A percentile compares a stretch with the other conserved stretches of the same genome.
Conservation (phyloP, 495 filamentous ascomycete species). For the Daldinia caldariorum region DNA sequence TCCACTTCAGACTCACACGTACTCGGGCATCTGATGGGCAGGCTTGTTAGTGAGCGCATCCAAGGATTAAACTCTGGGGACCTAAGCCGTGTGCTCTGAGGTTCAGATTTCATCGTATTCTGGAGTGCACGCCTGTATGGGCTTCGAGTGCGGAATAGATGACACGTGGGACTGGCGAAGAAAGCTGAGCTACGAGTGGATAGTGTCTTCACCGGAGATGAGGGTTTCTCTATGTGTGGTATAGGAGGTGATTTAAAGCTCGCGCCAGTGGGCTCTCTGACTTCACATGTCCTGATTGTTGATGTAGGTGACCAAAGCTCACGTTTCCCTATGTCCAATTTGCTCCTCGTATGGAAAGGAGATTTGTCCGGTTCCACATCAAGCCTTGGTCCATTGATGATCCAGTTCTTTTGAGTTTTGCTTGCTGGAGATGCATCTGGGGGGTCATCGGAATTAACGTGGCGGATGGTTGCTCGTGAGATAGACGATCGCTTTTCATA, state of each 20-base stretch:
- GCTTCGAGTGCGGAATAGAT: constrained; percentile 62
- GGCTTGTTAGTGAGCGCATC: constrained; percentile 54
- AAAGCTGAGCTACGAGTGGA: constrained; percentile 50
- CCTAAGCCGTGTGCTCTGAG: constrained; percentile 35
- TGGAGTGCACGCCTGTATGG: constrained; percentile 65
- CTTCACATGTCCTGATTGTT: background rate
- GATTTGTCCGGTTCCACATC: constrained; percentile 5
- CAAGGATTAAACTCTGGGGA: constrained; percentile 59
- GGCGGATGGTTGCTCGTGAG: constrained; percentile 49
- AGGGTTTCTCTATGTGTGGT: constrained; percentile 12
- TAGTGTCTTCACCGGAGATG: constrained; percentile 24
- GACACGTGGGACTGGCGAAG: constrained; percentile 56
- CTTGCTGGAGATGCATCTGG: constrained; percentile 25
- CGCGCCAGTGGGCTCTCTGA: background rate
- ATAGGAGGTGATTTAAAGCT: background rate
- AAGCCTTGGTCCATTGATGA: background rate
- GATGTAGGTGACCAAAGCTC: constrained; percentile 13
- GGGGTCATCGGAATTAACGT: constrained; percentile 41
- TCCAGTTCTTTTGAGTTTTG: constrained; percentile 10
- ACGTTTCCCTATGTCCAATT: constrained; percentile 1
- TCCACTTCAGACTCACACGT: constrained; percentile 48
- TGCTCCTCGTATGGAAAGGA: background rate
- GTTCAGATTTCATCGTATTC: constrained; percentile 51
- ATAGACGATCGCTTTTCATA: constrained; percentile 12
- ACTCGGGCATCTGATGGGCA: constrained; percentile 44